Evolutionary conservation across 257 asterid genomes (phyloP), one percentile per base, ranked within the genome.

Genomic region (Solanum verrucosum): DNA sequence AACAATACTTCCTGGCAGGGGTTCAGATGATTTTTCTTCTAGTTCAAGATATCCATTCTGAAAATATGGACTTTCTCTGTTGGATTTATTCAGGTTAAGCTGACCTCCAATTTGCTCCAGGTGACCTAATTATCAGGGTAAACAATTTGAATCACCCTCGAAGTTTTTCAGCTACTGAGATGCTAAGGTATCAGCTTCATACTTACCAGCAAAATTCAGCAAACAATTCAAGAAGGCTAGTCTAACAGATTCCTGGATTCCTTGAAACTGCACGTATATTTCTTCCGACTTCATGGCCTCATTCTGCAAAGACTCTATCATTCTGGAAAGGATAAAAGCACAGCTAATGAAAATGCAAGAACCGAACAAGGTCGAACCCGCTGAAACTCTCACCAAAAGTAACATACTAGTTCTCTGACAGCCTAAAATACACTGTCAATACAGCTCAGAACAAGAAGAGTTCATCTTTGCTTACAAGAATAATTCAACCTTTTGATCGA

Each of bases 171-270:
- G 85, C 70, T 46, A 31, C 70, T 81, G 68, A 49, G 8, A 82
- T 46, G 85, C 20, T 82, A 46, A 49, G 85, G 85, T 49, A 49
- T 82, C 42, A 82, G 33, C 44, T 29, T 82, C 85, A 38, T 46
- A 18, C 93, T 77, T 95, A 97, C 99, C 99, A 90, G 98, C 96
- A 92, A 97, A 97, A 93, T 92, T 93, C 91, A 97, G 93, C 86
- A 96, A 92, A 91, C 98, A 97, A 91, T 94, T 97, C 88, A 97
- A 89, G 87, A 97, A 94, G 87, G 99, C 95, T 91, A 95, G 94
- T 90, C 99, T 92, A 90, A 97, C 96, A 84, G 99, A 93, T 89
- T 97, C 98, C 87, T 94, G 99, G 87, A 96, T 94, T 89, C 93
- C 99, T 90, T 94, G 98, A 90, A 97, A 94, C 93, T 97, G 96